Percentiles rank a stretch among this genome's conserved stretches.
Evolutionary conservation across 108 stramenopile species (phyloP).

Genomic region (Bacterosira constricta): DNA sequence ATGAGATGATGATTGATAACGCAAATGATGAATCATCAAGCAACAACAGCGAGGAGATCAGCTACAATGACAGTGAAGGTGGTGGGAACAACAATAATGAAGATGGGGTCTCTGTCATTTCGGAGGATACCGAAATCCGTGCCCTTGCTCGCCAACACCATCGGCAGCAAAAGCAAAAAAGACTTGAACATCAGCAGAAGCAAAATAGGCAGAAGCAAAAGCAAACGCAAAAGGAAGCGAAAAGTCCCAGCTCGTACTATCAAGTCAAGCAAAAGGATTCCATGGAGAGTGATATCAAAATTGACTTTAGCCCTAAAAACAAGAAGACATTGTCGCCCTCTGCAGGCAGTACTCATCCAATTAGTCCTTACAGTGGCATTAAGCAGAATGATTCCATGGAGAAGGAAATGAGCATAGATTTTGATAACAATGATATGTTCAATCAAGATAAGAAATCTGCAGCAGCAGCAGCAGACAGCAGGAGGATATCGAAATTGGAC

Average conservation of each 20-base stretch:
- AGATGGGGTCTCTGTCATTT: conserved; percentile 42
- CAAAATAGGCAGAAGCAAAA: background rate
- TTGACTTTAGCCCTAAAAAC: background rate
- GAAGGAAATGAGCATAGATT: conserved; percentile 31
- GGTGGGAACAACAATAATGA: no score
- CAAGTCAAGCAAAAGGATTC: conserved; percentile 45
- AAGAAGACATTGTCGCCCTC: background rate
- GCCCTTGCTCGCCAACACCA: conserved; percentile 6
- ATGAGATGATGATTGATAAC: background rate
- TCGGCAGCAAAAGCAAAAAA: background rate
- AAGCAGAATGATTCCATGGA: conserved; percentile 47
- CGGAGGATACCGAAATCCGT: conserved; percentile 39
- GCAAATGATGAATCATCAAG: background rate
- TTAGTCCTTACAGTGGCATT: conserved; percentile 7
- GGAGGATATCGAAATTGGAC: background rate
- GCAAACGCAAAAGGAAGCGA: background rate
- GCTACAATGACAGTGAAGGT: no score
- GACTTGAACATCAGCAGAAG: background rate
- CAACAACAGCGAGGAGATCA: background rate
- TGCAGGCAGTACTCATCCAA: background rate
- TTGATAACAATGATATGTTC: conserved; percentile 16
- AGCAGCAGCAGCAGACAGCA: background rate
- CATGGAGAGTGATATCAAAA: conserved; percentile 45
- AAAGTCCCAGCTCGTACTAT: conserved; percentile 4
- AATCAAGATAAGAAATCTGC: background rate